Evolutionary conservation across 495 filamentous ascomycete species (phyloP), one percentile per base, ranked within the genome.

Genomic region (Penicillium odoratum): DNA sequence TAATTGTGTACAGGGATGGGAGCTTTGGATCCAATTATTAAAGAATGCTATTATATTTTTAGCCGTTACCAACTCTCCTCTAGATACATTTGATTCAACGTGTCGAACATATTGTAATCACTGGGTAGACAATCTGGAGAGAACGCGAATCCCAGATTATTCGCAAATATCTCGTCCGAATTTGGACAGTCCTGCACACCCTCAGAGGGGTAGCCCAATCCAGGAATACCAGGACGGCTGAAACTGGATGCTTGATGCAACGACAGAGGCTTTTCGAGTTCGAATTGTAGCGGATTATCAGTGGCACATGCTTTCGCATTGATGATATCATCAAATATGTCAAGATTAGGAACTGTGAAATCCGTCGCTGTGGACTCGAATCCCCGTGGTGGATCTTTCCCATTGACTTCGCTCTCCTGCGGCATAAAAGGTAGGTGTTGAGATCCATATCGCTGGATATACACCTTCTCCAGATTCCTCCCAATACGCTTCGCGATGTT

Each of bases 31-130:
- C 10, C 13, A 9, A 55, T 30, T 13, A 25, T 38, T 29, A 46
- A 11, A 2, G 3, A 52, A 50, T 18, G 8, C 36, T 44, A 48
- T 51, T 42, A 4, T 26, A 21, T 44, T 56, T 34, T 47, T 45
- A 18, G 25, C 15, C 21, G 38, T 64, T 48, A 69, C 66, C 60
- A 66, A 9, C 31, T 62, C 42, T 66, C 60, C 43, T 69, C 63
- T 52, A 64, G 45, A 48, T 69, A 66, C 58, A 64, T 64, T 25
- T 69, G 66, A 38, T 64, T 66, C 47, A 69, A 53, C 1, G 66
- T 66, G 51, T 66, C 63, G 46, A 66, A 69, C 58, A 69, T 69
- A 46, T 64, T 69, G 42, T 69, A 69, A 42, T 69, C 66, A 21
- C 66, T 69, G 6, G 66, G 66, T 9, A 66, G 55, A 43, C 49